Conservation (phyloP, 371 early-diverging fungal species). For the Mucor irregularis region DNA sequence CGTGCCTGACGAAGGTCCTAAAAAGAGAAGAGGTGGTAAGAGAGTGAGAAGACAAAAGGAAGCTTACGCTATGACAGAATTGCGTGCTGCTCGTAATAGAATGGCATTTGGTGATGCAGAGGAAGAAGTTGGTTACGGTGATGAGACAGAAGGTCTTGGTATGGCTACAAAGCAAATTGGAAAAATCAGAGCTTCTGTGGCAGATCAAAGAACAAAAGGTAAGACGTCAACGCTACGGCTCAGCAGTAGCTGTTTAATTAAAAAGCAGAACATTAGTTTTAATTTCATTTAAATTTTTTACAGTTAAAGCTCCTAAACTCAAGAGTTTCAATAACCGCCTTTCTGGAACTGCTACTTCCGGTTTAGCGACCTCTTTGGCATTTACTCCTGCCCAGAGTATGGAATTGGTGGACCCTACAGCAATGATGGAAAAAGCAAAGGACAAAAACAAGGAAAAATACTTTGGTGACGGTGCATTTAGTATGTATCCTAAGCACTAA, state of each 20-base stretch:
- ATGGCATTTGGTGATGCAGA: constrained; percentile 92
- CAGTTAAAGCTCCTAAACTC: constrained; percentile 67
- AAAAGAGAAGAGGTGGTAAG: constrained; percentile 89
- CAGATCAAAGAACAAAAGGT: constrained; percentile 69
- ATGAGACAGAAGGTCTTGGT: constrained; percentile 88
- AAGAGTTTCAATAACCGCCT: constrained; percentile 38
- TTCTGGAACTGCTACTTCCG: constrained; percentile 66
- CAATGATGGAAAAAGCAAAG: constrained; percentile 54
- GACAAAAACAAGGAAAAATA: constrained; percentile 78
- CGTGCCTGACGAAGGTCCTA: constrained; percentile 89
- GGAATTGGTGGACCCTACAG: constrained; percentile 89
- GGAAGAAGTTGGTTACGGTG: constrained; percentile 83
- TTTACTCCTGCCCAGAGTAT: constrained; percentile 97
- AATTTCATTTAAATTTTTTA: background rate
- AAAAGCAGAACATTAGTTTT: no score
- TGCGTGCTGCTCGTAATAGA: constrained; percentile 87
- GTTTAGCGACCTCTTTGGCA: constrained; percentile 87
- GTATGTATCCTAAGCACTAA: constrained; percentile 34
- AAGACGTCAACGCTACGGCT: constrained; percentile 11
- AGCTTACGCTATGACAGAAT: constrained; percentile 83
- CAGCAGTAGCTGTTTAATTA: no score
- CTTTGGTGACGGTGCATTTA: constrained; percentile 74
- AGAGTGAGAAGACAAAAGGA: constrained; percentile 85
- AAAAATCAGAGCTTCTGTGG: constrained; percentile 66
- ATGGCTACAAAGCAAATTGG: constrained; percentile 78